Conservation (phyloP, 1,139 yeast genomes). For the Waltiozyma sp. region DNA sequence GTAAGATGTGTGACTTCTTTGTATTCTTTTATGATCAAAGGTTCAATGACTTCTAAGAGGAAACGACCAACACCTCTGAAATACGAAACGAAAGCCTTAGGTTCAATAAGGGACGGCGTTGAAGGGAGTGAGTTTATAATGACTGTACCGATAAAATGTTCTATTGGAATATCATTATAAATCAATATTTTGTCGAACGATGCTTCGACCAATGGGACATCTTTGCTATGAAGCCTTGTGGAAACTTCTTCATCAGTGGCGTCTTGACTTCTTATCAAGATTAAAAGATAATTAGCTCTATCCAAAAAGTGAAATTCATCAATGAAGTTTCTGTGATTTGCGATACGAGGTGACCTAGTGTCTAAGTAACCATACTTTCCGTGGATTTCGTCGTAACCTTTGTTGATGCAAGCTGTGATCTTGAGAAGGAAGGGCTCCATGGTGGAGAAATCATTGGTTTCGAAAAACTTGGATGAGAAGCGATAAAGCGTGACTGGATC, state of each 20-base stretch:
- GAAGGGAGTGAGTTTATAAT: not conserved
- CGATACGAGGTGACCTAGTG: constrained; percentile 34
- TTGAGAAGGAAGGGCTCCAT: not conserved
- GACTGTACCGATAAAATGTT: constrained; percentile 33
- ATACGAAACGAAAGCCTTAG: constrained; percentile 34
- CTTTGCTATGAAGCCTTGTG: constrained; percentile 9
- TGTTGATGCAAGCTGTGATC: constrained; percentile 24
- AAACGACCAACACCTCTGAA: constrained; percentile 30
- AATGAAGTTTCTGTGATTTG: constrained; percentile 21
- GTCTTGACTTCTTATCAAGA: constrained; percentile 5
- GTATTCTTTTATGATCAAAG: constrained; percentile 12
- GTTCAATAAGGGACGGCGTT: not conserved
- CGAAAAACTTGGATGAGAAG: not conserved
- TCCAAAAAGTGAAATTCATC: constrained; percentile 23
- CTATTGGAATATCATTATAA: constrained; percentile 5
- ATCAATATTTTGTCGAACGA: constrained; percentile 27
- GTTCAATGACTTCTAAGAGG: constrained; percentile 20
- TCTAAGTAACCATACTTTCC: constrained; percentile 30
- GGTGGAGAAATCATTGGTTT: not conserved
- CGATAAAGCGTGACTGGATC: not conserved
- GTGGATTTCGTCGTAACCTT: constrained; percentile 32
- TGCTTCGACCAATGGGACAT: constrained; percentile 29
- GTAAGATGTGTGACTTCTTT: constrained; percentile 36
- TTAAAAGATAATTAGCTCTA: constrained; percentile 11
- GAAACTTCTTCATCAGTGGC: not conserved